phyloP scores from a whole-genome alignment of 768 basidiomycete species.

The Vishniacozyma victoriae region DNA sequence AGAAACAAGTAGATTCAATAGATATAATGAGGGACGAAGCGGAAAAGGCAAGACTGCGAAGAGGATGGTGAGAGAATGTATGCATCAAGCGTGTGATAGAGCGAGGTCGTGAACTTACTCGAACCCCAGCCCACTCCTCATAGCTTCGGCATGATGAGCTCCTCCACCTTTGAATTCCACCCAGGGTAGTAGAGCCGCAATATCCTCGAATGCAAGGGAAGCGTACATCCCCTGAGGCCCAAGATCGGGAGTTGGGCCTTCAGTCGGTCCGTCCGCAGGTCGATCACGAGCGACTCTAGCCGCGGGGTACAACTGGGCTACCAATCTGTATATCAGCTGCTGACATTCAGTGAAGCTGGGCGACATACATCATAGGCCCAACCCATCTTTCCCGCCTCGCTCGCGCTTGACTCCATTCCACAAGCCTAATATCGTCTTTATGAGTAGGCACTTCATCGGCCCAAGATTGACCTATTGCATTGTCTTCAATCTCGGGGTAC shows the following conservation, averaged over 20 bases:
- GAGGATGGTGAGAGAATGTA: too few relatives aligned
- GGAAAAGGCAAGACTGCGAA: too few relatives aligned
- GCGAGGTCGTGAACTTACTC: too few relatives aligned
- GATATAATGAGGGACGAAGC: too few relatives aligned
- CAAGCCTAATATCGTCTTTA: slow-evolving; percentile 15
- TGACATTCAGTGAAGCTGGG: neutral
- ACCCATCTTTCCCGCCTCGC: slow-evolving; percentile 35
- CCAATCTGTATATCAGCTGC: slow-evolving; percentile 13
- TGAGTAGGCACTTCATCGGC: slow-evolving; percentile 9
- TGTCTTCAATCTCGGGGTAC: slow-evolving; percentile 25
- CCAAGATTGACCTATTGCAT: slow-evolving; percentile 21
- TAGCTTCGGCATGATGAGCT: slow-evolving; percentile 24
- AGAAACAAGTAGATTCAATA: too few relatives aligned
- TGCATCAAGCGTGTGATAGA: too few relatives aligned
- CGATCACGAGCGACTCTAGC: slow-evolving; percentile 20
- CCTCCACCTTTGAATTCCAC: slow-evolving; percentile 33
- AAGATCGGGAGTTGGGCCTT: slow-evolving; percentile 29
- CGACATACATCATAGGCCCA: slow-evolving; percentile 42
- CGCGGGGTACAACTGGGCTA: slow-evolving; percentile 38
- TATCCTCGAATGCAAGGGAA: slow-evolving; percentile 38
- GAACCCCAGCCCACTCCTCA: slow-evolving; percentile 15
- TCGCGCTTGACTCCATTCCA: slow-evolving; percentile 26
- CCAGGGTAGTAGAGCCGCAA: slow-evolving; percentile 35
- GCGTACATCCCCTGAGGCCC: slow-evolving; percentile 44
- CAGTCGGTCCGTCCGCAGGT: slow-evolving; percentile 11